phyloP scores from a whole-genome alignment of 1,284 basidiomycete genomes.

The Sanghuangporus baumii region DNA sequence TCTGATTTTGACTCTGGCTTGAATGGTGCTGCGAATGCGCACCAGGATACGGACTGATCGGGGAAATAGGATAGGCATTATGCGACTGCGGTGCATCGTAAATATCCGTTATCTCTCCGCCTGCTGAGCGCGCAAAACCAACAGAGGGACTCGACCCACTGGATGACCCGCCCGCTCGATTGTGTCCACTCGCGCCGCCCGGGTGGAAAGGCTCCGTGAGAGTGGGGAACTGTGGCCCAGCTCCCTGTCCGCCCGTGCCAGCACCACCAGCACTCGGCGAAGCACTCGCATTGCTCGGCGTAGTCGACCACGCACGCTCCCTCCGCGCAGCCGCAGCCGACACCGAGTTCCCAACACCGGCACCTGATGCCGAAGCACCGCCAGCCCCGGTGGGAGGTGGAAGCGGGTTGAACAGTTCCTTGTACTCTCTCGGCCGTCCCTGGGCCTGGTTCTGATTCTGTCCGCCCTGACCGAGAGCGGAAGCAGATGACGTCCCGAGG shows the following conservation, averaged over 20 bases:
- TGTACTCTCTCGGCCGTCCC: background rate
- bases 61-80: slow-evolving; percentile 15
- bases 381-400: background rate
- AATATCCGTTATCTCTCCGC: background rate
- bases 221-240: slow-evolving; percentile 3
- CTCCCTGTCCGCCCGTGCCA: background rate
- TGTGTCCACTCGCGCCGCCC: background rate
- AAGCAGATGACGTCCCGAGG: slow-evolving; percentile 7
- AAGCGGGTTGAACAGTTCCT: slow-evolving; percentile 7
- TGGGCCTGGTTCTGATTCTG: background rate
- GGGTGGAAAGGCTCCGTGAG: slow-evolving; percentile 14
- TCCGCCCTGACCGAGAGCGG: background rate
- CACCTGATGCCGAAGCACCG: background rate
- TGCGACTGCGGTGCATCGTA: slow-evolving; percentile 1
- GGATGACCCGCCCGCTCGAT: slow-evolving; percentile 3
- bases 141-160: slow-evolving; percentile 1
- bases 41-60: slow-evolving; percentile 11
- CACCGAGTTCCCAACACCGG: background rate
- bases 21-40: background rate
- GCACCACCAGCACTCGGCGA: background rate
- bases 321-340: background rate
- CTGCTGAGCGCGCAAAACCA: background rate
- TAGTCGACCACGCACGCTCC: slow-evolving; percentile 13
- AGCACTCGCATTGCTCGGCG: slow-evolving; percentile 11
- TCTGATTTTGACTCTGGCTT: background rate